phyloP scores from a whole-genome alignment of 768 basidiomycete species.

The Mycena amicta region DNA sequence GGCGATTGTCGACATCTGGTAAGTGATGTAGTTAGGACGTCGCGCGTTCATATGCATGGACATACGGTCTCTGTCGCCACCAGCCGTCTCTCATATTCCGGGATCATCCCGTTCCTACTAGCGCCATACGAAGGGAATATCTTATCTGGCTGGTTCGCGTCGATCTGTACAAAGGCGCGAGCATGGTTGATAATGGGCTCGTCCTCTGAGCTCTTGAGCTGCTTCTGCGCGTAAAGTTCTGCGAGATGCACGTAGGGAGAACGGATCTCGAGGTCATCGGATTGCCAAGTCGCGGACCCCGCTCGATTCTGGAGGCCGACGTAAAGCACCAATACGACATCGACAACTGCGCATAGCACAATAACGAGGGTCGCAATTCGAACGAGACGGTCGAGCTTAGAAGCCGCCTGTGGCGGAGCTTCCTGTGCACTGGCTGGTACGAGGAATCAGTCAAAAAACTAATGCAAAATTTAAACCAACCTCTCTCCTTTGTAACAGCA shows the following conservation, averaged over 20 bases:
- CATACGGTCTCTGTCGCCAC: constrained; percentile 12
- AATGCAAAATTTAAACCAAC: too few relatives aligned
- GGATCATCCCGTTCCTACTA: constrained; percentile 17
- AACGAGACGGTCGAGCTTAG: constrained; percentile 8
- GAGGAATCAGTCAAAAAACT: too few relatives aligned
- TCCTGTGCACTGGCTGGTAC: too few relatives aligned
- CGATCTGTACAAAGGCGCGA: constrained; percentile 16
- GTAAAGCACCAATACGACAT: constrained; percentile 13
- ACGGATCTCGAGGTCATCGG: constrained; percentile 13
- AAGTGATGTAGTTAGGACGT: neutral
- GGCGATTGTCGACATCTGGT: constrained; percentile 29
- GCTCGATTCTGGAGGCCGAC: constrained; percentile 13
- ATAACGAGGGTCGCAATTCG: constrained; percentile 11
- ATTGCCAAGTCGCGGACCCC: neutral
- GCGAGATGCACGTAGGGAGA: constrained; percentile 19
- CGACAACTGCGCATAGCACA: constrained; percentile 11
- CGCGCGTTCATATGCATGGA: neutral
- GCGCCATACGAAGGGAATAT: constrained; percentile 18
- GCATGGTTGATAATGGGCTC: constrained; percentile 18
- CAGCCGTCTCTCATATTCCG: constrained; percentile 16
- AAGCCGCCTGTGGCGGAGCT: too few relatives aligned
- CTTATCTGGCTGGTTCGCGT: constrained; percentile 11
- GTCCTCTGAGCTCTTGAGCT: constrained; percentile 13
- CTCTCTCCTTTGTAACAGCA: too few relatives aligned
- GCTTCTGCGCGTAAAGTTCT: constrained; percentile 12